phyloP scores from a whole-genome alignment of 495 filamentous ascomycete genomes.

The Penicillium fimorum region DNA sequence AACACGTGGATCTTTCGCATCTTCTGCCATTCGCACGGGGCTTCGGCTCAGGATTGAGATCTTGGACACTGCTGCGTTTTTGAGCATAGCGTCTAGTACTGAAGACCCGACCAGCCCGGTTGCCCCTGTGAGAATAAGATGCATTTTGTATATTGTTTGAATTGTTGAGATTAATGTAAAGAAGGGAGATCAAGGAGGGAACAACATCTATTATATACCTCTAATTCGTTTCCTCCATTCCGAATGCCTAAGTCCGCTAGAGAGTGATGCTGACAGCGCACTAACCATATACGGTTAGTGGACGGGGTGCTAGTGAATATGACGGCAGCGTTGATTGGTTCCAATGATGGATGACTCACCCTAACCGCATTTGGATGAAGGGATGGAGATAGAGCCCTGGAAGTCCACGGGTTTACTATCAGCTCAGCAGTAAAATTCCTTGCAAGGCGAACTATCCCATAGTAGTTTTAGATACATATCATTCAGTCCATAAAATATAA shows the following conservation, averaged over 20 bases:
- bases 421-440: too few species aligned
- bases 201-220: not conserved
- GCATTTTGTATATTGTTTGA: slow-evolving; percentile 44
- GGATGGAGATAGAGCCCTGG: not conserved
- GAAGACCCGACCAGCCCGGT: slow-evolving; percentile 69
- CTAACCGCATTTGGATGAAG: not conserved
- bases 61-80: slow-evolving; percentile 51
- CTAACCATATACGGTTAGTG: not conserved
- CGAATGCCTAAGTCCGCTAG: not conserved
- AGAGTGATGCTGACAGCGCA: not conserved
- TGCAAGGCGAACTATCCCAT: too few species aligned
- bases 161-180: not conserved
- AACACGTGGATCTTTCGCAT: slow-evolving; percentile 48
- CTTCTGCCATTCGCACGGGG: slow-evolving; percentile 62
- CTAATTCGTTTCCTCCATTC: not conserved
- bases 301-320: not conserved
- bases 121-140: slow-evolving; percentile 72
- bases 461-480: too few species aligned
- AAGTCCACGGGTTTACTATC: too few species aligned
- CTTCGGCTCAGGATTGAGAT: slow-evolving; percentile 66
- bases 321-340: not conserved
- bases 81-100: slow-evolving; percentile 63
- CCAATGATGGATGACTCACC: too few species aligned
- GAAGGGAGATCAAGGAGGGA: not conserved
- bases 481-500: too few species aligned